phyloP scores from a whole-genome alignment of 2,329 filamentous ascomycete genomes.

The Exophiala alcalophila region DNA sequence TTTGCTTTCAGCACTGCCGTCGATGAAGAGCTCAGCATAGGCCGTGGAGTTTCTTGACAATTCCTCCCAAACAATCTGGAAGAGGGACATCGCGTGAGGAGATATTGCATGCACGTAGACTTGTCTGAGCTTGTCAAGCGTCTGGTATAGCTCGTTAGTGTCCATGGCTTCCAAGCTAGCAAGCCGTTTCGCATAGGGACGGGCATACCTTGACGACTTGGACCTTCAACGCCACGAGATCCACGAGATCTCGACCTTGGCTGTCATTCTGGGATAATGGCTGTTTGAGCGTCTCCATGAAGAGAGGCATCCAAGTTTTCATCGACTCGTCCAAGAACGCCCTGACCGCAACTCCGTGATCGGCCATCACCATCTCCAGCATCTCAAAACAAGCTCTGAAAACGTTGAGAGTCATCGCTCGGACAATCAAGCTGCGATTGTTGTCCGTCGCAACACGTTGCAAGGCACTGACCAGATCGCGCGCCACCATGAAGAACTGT shows the following conservation, averaged over 20 bases:
- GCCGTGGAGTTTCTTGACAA: conserved; percentile 67
- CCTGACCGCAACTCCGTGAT: conserved; percentile 82
- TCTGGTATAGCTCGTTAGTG: conserved; percentile 49
- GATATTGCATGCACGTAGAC: conserved; percentile 81
- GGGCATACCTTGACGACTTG: conserved; percentile 73
- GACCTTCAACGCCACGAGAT: conserved; percentile 79
- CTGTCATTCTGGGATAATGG: conserved; percentile 55
- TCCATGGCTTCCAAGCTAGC: too few species aligned
- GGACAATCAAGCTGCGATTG: conserved; percentile 68
- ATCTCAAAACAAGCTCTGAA: conserved; percentile 92
- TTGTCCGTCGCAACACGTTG: conserved; percentile 78
- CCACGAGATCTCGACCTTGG: conserved; percentile 65
- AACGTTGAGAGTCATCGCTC: conserved; percentile 82
- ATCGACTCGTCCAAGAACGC: conserved; percentile 85
- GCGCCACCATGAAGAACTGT: conserved; percentile 88
- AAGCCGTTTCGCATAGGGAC: too few species aligned
- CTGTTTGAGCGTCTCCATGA: conserved; percentile 73
- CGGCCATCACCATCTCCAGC: conserved; percentile 93
- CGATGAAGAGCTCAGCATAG: conserved; percentile 82
- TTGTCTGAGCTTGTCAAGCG: conserved; percentile 79
- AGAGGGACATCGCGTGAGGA: conserved; percentile 76
- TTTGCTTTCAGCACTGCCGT: conserved; percentile 79
- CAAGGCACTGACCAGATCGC: conserved; percentile 78
- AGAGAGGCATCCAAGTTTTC: conserved; percentile 83
- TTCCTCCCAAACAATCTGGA: conserved; percentile 86